Conservation (phyloP, 1,284 basidiomycete species). For the Malassezia nana region DNA sequence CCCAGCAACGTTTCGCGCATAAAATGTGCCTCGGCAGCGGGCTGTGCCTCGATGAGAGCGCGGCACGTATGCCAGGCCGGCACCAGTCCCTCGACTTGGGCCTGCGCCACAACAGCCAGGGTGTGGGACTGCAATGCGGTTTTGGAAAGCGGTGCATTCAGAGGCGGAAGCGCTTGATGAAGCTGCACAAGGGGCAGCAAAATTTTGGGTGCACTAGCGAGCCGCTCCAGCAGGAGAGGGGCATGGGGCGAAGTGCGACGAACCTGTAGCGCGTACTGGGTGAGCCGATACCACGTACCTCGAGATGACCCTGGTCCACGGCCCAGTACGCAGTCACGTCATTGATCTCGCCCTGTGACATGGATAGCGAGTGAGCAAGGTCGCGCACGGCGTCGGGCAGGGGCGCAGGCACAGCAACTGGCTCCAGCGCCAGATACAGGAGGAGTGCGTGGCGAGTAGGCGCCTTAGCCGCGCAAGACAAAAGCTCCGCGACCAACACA, state of each 20-base stretch:
- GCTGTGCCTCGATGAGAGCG: slow-evolving; percentile 1
- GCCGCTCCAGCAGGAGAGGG: not conserved
- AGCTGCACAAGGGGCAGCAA: slow-evolving; percentile 12
- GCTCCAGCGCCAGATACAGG: slow-evolving; percentile 11
- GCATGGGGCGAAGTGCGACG: not conserved
- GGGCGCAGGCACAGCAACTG: not conserved
- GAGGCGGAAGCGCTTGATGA: not conserved
- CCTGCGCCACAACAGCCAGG: not conserved
- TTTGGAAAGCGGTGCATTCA: not conserved
- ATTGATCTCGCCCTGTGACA: not conserved
- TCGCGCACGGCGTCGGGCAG: not conserved
- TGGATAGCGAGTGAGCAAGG: not conserved
- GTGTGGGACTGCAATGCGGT: not conserved
- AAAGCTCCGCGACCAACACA: slow-evolving; percentile 12
- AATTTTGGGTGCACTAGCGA: not conserved
- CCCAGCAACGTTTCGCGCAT: not conserved
- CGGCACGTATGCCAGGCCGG: slow-evolving; percentile 11
- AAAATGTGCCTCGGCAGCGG: not conserved
- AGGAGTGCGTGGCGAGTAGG: not conserved
- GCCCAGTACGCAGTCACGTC: slow-evolving; percentile 11
- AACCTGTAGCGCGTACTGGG: not conserved
- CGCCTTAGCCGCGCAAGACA: not conserved
- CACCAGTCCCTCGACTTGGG: slow-evolving; percentile 10
- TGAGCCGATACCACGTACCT: not conserved
- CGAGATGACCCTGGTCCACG: slow-evolving; percentile 6